Evolutionary conservation across 495 filamentous ascomycete genomes (phyloP).

Genomic region (Podospora sp.): DNA sequence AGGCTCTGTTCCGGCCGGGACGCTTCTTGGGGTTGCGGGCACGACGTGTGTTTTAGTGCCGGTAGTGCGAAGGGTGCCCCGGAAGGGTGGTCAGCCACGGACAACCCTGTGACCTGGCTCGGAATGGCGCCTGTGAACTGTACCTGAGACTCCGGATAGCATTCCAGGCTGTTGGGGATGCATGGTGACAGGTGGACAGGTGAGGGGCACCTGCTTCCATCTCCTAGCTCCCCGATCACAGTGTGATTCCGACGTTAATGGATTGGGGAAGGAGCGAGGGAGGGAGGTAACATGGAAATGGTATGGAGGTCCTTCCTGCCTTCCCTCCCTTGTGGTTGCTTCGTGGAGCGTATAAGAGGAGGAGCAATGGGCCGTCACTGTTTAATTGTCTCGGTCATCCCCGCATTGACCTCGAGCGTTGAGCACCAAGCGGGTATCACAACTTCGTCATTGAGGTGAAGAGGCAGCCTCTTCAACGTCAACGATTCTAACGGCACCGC

Average conservation of each 20-base stretch:
- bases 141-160: not conserved
- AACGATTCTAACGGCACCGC: not conserved
- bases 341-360: not conserved
- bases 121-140: not conserved
- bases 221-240: not conserved
- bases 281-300: no score
- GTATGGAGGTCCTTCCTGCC: not conserved
- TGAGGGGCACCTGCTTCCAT: constrained; percentile 3
- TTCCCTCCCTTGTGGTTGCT: not conserved
- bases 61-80: not conserved
- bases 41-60: not conserved
- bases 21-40: not conserved
- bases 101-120: not conserved
- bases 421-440: no score
- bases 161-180: not conserved
- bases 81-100: not conserved
- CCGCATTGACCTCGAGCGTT: not conserved
- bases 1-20: not conserved
- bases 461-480: not conserved
- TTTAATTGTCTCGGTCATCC: not conserved
- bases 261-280: not conserved
- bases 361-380: not conserved
- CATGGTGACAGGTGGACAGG: not conserved
- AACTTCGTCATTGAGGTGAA: not conserved
- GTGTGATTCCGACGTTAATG: not conserved